phyloP scores from a whole-genome alignment of 345 rosid genomes.

The Citrus unshiu region DNA sequence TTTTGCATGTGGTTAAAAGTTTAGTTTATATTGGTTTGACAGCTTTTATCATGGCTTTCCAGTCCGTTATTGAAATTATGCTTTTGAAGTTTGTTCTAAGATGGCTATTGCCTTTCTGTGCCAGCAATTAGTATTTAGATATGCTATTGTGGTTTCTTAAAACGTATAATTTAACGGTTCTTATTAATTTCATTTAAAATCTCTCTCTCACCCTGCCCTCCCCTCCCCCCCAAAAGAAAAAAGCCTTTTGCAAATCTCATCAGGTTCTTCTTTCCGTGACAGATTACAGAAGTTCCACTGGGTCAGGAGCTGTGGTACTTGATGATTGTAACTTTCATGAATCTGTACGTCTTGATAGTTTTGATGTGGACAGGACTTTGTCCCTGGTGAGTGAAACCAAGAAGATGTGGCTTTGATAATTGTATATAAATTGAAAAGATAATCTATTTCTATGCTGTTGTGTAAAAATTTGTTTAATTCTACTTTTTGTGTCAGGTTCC shows the following conservation, averaged over 20 bases:
- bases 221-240: neutral
- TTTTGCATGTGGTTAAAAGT: neutral
- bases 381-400: slow-evolving; percentile 62
- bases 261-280: slow-evolving; percentile 27
- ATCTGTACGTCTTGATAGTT: slow-evolving; percentile 93
- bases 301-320: slow-evolving; percentile 79
- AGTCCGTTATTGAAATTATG: neutral
- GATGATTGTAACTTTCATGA: slow-evolving; percentile 99
- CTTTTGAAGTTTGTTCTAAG: neutral
- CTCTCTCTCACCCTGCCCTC: neutral
- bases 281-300: slow-evolving; percentile 86
- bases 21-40: neutral
- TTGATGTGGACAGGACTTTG: slow-evolving; percentile 84
- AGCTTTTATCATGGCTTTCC: neutral
- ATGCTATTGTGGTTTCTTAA: neutral
- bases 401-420: slow-evolving; percentile 5
- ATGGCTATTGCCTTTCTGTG: neutral
- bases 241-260: neutral
- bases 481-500: slow-evolving; percentile 63
- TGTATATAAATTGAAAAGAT: neutral
- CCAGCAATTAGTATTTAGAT: neutral
- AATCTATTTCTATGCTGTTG: neutral
- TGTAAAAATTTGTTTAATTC: slow-evolving; percentile 4
- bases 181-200: neutral
- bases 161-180: neutral